Evolutionary conservation across 2,329 filamentous ascomycete genomes (phyloP).

Genomic region (Aspergillus pseudoviridinutans): DNA sequence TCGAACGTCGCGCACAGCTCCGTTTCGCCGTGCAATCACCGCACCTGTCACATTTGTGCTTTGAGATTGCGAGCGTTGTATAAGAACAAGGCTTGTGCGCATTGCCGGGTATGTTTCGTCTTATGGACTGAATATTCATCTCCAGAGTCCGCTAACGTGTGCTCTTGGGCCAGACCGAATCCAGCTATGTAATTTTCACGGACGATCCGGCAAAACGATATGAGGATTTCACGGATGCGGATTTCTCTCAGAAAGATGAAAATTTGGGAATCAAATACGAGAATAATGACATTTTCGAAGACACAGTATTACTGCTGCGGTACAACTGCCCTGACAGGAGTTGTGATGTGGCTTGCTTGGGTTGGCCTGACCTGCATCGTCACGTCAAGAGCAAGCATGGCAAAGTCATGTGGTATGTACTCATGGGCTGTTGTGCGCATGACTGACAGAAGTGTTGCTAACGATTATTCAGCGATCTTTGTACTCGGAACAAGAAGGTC

Average conservation of each 20-base stretch:
- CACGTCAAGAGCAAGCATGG: constrained; percentile 79
- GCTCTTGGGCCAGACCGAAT: constrained; percentile 35
- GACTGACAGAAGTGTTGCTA: constrained; percentile 3
- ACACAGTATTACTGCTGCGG: constrained; percentile 78
- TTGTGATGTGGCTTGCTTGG: constrained; percentile 81
- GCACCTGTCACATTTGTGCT: constrained; percentile 94
- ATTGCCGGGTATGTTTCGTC: constrained; percentile 68
- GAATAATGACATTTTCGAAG: constrained; percentile 81
- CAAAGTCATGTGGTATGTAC: constrained; percentile 72
- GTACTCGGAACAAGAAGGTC: constrained; percentile 91
- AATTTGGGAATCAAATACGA: constrained; percentile 91
- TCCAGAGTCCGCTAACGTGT: constrained; percentile 8
- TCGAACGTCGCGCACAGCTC: constrained; percentile 83
- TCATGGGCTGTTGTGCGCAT: neutral
- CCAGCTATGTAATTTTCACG: constrained; percentile 79
- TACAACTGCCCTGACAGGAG: constrained; percentile 90
- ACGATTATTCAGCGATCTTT: constrained; percentile 61
- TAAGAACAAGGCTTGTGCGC: constrained; percentile 94
- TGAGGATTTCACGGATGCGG: constrained; percentile 70
- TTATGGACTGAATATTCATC: neutral
- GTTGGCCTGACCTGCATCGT: constrained; percentile 72
- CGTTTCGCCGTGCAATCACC: constrained; percentile 90
- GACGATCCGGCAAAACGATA: constrained; percentile 77
- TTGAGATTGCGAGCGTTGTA: constrained; percentile 88
- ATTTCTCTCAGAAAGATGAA: constrained; percentile 74